Conservation (phyloP, 305 asterid genomes). For the Fraxinus angustifolia region DNA sequence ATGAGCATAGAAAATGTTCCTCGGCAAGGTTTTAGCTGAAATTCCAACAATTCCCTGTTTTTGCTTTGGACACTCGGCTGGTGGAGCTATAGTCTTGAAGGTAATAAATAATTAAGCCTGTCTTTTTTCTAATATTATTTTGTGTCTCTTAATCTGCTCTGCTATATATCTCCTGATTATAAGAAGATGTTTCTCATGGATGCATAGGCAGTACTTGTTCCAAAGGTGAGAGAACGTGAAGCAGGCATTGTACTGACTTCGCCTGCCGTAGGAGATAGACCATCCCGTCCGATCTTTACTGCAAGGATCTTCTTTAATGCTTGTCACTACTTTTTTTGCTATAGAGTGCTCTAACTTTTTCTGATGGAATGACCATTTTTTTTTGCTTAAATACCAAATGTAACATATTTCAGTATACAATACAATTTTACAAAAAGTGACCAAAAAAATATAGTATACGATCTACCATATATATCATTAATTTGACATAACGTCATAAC, state of each 20-base stretch:
- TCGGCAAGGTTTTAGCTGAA: constrained; percentile 33
- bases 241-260: constrained; percentile 43
- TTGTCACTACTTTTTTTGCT: no score
- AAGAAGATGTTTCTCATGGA: neutral
- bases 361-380: no score
- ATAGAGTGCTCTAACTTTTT: no score
- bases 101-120: constrained; percentile 3
- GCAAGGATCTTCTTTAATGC: no score
- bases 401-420: no score
- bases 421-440: no score
- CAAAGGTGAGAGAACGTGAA: constrained; percentile 32
- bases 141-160: neutral
- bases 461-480: no score
- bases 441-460: no score
- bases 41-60: constrained; percentile 42
- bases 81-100: constrained; percentile 47
- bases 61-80: constrained; percentile 53
- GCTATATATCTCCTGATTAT: neutral
- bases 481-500: no score
- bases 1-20: constrained; percentile 31
- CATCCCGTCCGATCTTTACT: constrained; percentile 12
- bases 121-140: neutral
- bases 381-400: no score
- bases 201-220: constrained; percentile 41
- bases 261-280: constrained; percentile 49